phyloP scores from a whole-genome alignment of 2,329 filamentous ascomycete genomes.

The Cercospora sp. region DNA sequence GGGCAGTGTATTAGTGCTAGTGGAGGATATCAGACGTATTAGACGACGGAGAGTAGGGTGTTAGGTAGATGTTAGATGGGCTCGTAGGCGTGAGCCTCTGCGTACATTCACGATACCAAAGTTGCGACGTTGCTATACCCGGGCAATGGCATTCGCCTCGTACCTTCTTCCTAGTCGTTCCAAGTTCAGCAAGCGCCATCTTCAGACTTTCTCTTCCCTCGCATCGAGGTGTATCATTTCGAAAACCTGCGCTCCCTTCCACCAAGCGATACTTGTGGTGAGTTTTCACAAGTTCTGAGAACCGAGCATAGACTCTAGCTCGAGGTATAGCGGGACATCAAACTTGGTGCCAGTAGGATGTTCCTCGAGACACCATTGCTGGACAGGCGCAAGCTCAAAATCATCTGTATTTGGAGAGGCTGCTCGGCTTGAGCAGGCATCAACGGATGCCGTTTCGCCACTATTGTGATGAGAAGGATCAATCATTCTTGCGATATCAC shows the following conservation, averaged over 20 bases:
- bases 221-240: no score
- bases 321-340: neutral
- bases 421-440: neutral
- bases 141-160: neutral
- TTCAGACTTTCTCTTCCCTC: no score
- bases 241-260: no score
- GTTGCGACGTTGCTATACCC: no score
- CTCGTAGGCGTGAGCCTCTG: neutral
- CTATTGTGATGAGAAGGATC: neutral
- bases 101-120: neutral
- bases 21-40: constrained; percentile 45
- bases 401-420: neutral
- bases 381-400: neutral
- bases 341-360: neutral
- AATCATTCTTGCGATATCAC: neutral
- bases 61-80: neutral
- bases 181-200: no score
- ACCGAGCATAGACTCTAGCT: neutral
- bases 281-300: neutral
- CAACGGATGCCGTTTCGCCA: neutral
- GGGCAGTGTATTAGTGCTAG: constrained; percentile 59
- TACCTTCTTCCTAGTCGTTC: no score
- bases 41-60: neutral
- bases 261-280: neutral
- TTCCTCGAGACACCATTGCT: neutral